phyloP scores from a whole-genome alignment of 441 rosid species.

The Gossypium lobatum region DNA sequence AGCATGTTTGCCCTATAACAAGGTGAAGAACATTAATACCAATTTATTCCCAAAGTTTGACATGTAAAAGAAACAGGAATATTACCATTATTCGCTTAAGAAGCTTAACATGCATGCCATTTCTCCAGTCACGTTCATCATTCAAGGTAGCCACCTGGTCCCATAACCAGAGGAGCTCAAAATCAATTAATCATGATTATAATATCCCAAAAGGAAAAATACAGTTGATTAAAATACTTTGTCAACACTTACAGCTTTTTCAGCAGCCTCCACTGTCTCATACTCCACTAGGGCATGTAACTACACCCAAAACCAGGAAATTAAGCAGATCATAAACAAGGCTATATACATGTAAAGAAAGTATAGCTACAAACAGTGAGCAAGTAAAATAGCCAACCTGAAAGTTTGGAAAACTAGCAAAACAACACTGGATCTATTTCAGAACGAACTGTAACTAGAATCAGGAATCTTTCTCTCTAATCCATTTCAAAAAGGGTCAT shows the following conservation, averaged over 20 bases:
- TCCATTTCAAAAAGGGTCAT: not conserved
- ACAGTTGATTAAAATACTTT: not conserved
- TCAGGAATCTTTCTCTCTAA: not conserved
- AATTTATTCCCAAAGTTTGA: not conserved
- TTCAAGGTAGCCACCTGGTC: constrained; percentile 67
- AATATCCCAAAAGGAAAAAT: no score
- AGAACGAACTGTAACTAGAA: not conserved
- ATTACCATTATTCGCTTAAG: constrained; percentile 55
- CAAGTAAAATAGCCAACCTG: not conserved
- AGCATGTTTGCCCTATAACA: constrained; percentile 48
- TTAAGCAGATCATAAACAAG: not conserved
- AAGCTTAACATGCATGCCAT: constrained; percentile 82
- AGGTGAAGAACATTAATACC: constrained; percentile 11
- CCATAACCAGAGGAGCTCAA: constrained; percentile 15
- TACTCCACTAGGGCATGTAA: constrained; percentile 83
- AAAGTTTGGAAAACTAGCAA: not conserved
- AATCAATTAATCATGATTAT: constrained; percentile 4
- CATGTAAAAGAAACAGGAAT: not conserved
- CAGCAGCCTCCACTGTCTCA: constrained; percentile 76
- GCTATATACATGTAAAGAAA: not conserved
- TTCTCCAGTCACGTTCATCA: constrained; percentile 86
- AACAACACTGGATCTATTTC: not conserved
- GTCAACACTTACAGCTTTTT: constrained; percentile 68
- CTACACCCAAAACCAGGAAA: constrained; percentile 31
- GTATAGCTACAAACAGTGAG: not conserved